These are phyloP conservation scores for Aspergillus sp. DNA, from an alignment of 2,329 filamentous ascomycete species.

Conservation along the genomic window DNA sequence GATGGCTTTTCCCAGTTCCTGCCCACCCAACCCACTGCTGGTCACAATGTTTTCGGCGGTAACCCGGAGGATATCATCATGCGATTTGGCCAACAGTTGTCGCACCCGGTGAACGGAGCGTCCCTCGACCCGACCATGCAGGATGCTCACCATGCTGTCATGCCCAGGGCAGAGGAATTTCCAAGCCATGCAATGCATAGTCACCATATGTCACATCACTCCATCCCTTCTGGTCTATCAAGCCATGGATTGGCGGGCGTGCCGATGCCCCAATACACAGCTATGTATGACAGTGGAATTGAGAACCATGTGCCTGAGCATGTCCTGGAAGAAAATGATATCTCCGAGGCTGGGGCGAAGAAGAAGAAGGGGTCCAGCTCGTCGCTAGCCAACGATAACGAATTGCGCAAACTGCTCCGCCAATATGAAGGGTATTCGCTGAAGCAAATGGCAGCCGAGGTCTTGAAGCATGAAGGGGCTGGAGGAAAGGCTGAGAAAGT, in stretches of 20 bases:
- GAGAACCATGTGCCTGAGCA: slow-evolving; percentile 47
- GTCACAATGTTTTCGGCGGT: slow-evolving; percentile 40
- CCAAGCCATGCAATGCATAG: slow-evolving; percentile 36
- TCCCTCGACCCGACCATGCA: slow-evolving; percentile 42
- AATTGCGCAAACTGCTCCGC: slow-evolving; percentile 49
- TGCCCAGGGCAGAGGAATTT: slow-evolving; percentile 43
- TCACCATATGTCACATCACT: slow-evolving; percentile 40
- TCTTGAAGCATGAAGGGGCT: slow-evolving; percentile 52
- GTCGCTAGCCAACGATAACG: slow-evolving; percentile 52
- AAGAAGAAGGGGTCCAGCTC: slow-evolving; percentile 52
- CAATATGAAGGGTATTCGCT: slow-evolving; percentile 50
- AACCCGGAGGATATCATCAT: slow-evolving; percentile 51
- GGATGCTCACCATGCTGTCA: slow-evolving; percentile 37
- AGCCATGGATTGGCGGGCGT: slow-evolving; percentile 36
- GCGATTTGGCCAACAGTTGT: slow-evolving; percentile 47
- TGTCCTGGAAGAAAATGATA: slow-evolving; percentile 44
- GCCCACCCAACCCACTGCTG: slow-evolving; percentile 35
- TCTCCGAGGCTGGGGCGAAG: slow-evolving; percentile 45
- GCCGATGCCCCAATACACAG: slow-evolving; percentile 40
- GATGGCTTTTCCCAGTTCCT: slow-evolving; percentile 45
- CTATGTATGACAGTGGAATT: slow-evolving; percentile 45
- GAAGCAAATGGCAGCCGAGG: slow-evolving; percentile 51
- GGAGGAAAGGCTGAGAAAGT: slow-evolving; percentile 55
- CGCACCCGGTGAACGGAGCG: slow-evolving; percentile 39
- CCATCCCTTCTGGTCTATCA: slow-evolving; percentile 38